Percentiles rank a stretch among this genome's conserved stretches.
These are phyloP conservation scores for Epichloe glyceriae DNA, from an alignment of 2,329 filamentous ascomycete genomes.

Conservation along the genomic window DNA sequence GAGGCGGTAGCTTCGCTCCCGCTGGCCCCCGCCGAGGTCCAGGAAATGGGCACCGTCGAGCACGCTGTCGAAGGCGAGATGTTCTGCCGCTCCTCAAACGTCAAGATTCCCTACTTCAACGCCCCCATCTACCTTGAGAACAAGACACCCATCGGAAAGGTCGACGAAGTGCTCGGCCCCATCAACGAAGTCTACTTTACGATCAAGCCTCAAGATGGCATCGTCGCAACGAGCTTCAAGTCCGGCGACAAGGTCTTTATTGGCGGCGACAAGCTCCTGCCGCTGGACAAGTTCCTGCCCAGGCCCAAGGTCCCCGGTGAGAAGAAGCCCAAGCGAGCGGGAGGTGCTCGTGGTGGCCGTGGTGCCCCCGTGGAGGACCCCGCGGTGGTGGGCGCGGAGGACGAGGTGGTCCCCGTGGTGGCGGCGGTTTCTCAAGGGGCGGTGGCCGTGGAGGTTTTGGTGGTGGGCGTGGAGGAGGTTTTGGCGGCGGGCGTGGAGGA, in stretches of 20 bases:
- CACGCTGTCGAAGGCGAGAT: slow-evolving; percentile 96
- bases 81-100: slow-evolving; percentile 89
- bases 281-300: slow-evolving; percentile 89
- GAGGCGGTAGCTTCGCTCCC: slow-evolving; percentile 10
- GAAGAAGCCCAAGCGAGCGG: slow-evolving; percentile 48
- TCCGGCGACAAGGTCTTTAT: slow-evolving; percentile 96
- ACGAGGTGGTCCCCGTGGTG: slow-evolving; percentile 11
- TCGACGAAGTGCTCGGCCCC: slow-evolving; percentile 94
- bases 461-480: slow-evolving; percentile 1
- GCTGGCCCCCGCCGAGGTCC: slow-evolving; percentile 10
- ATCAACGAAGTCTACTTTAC: slow-evolving; percentile 99
- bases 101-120: slow-evolving; percentile 98
- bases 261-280: slow-evolving; percentile 83
- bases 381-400: slow-evolving; percentile 9
- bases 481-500: slow-evolving; percentile 11
- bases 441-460: slow-evolving; percentile 20
- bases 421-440: slow-evolving; percentile 21
- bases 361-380: slow-evolving; percentile 12
- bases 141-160: slow-evolving; percentile 91
- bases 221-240: slow-evolving; percentile 91
- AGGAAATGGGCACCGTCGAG: slow-evolving; percentile 84
- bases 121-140: slow-evolving; percentile 98
- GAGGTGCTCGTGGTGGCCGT: slow-evolving; percentile 25
- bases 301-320: slow-evolving; percentile 72
- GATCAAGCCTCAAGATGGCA: slow-evolving; percentile 92